A percentile compares a stretch with the other conserved stretches of the same genome.
phyloP scores from a whole-genome alignment of 257 asterid species.

The Parsonsia alboflavescens region DNA sequence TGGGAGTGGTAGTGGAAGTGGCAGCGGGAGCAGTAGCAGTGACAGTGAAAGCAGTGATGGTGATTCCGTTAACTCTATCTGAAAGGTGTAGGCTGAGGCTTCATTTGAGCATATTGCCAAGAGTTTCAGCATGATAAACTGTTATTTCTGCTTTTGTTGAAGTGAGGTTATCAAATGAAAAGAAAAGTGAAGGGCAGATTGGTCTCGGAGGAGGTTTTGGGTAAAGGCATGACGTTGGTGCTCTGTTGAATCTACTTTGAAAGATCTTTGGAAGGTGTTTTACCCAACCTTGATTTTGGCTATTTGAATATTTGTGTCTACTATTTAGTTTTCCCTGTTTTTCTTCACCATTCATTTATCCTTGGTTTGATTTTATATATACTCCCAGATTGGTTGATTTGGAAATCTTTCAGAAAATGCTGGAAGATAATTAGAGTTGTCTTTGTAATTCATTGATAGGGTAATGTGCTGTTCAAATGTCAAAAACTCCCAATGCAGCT shows the following conservation, averaged over 20 bases:
- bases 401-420: neutral
- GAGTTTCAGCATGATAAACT: neutral
- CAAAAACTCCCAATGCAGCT: neutral
- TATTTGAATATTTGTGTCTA: neutral
- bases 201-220: neutral
- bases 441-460: no score
- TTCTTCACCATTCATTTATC: neutral
- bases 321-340: neutral
- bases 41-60: conserved; percentile 77
- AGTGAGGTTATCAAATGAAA: neutral
- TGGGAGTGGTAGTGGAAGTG: conserved; percentile 50
- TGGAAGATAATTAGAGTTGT: neutral
- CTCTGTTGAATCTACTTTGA: neutral
- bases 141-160: neutral
- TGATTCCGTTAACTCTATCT: conserved; percentile 57
- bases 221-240: neutral
- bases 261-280: neutral
- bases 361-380: no score
- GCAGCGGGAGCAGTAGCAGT: conserved; percentile 53
- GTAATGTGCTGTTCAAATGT: neutral
- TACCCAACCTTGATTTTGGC: neutral
- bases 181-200: neutral
- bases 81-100: conserved; percentile 17
- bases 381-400: neutral
- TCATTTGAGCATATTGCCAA: neutral